Evolutionary conservation across 805 yeast genomes (phyloP).

Genomic region (Saccharomycopsis vini): DNA sequence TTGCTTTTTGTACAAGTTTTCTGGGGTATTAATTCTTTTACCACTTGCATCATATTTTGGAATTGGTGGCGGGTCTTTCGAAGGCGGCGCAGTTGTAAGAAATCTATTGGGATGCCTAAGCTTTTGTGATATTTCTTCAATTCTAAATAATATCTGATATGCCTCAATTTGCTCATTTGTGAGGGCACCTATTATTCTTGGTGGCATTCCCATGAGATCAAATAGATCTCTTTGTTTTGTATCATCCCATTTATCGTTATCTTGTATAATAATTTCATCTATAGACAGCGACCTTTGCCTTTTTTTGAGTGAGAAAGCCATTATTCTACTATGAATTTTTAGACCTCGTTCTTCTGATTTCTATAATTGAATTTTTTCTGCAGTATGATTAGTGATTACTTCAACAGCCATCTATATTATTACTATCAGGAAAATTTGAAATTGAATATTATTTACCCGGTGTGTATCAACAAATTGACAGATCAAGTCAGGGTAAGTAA

Average conservation of each 20-base stretch:
- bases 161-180: slow-evolving; percentile 77
- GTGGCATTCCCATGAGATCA: slow-evolving; percentile 25
- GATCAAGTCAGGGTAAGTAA: too few relatives aligned
- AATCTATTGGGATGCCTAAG: slow-evolving; percentile 43
- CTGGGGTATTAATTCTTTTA: slow-evolving; percentile 78
- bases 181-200: slow-evolving; percentile 36
- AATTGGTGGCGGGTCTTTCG: slow-evolving; percentile 71
- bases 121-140: slow-evolving; percentile 67
- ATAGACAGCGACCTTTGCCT: not conserved
- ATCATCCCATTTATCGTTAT: slow-evolving; percentile 6
- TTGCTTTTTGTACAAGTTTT: slow-evolving; percentile 47
- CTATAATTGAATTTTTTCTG: too few relatives aligned
- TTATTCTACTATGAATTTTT: too few relatives aligned
- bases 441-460: too few relatives aligned
- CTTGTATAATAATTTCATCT: not conserved
- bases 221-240: slow-evolving; percentile 1
- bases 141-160: slow-evolving; percentile 58
- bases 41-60: slow-evolving; percentile 84
- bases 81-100: slow-evolving; percentile 31
- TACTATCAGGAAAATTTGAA: too few relatives aligned
- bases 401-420: too few relatives aligned
- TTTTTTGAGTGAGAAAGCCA: not conserved
- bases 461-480: too few relatives aligned
- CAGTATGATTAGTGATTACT: too few relatives aligned
- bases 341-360: too few relatives aligned